Evolutionary conservation across 352 stramenopile species (phyloP).

Genomic region (Phytopythium ostracodes): DNA sequence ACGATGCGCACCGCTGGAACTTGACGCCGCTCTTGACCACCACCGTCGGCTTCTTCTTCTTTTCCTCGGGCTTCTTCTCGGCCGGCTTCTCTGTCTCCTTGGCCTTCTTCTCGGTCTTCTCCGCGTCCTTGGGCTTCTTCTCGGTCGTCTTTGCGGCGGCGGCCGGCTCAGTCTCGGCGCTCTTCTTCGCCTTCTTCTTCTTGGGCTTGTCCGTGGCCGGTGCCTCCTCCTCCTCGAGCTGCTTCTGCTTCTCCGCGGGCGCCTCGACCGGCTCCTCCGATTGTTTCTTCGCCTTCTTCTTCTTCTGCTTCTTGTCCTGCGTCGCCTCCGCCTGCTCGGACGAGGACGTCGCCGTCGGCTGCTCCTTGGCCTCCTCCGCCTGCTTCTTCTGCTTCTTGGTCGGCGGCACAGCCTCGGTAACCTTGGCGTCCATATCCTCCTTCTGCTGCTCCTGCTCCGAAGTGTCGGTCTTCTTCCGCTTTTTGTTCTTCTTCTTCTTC

Average conservation of each 20-base stretch:
- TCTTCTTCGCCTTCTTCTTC: conserved; percentile 31
- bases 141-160: conserved; percentile 6
- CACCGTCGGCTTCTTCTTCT: conserved; percentile 23
- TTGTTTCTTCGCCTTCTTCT: conserved; percentile 9
- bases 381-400: conserved; percentile 28
- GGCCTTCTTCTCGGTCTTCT: conserved; percentile 10
- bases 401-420: not conserved
- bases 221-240: conserved; percentile 18
- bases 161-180: conserved; percentile 9
- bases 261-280: conserved; percentile 1
- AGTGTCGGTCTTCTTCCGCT: conserved; percentile 24
- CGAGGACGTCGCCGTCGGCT: not conserved
- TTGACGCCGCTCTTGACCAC: conserved; percentile 67
- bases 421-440: conserved; percentile 5
- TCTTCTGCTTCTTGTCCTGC: not conserved
- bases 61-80: conserved; percentile 10
- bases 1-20: conserved; percentile 65
- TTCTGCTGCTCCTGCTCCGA: not conserved
- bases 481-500: conserved; percentile 41
- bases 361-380: not conserved
- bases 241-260: conserved; percentile 24
- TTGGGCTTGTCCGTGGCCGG: conserved; percentile 44
- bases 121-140: conserved; percentile 41
- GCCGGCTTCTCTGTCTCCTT: conserved; percentile 14
- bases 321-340: conserved; percentile 8